These are phyloP conservation scores for Erucastrum elatum DNA, from an alignment of 345 rosid species.

Conservation along the genomic window DNA sequence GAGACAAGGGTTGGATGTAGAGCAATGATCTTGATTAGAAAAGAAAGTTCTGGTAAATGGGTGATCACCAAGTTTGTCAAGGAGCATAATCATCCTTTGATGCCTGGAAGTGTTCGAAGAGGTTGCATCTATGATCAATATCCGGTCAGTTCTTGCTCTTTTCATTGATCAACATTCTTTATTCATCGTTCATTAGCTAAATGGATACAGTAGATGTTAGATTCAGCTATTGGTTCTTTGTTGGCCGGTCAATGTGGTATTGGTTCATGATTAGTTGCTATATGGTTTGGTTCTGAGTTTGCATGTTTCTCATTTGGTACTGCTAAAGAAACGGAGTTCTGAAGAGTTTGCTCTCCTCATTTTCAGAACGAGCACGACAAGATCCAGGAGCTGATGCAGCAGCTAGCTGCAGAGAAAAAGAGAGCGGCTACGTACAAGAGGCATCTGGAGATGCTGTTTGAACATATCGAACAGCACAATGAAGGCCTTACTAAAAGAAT, in stretches of 20 bases:
- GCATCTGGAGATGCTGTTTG: constrained; percentile 85
- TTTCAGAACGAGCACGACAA: constrained; percentile 90
- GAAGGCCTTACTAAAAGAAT: constrained; percentile 81
- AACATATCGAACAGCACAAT: constrained; percentile 89
- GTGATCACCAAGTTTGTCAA: constrained; percentile 83
- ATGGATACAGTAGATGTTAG: neutral
- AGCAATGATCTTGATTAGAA: constrained; percentile 97
- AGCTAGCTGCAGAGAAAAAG: constrained; percentile 87
- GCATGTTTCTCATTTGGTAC: constrained; percentile 6
- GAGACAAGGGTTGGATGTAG: constrained; percentile 99
- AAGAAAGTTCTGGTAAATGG: constrained; percentile 92
- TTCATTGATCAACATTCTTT: neutral
- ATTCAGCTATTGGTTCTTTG: neutral
- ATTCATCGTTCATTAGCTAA: neutral
- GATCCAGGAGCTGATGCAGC: constrained; percentile 89
- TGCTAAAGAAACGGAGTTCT: neutral
- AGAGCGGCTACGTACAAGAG: constrained; percentile 85
- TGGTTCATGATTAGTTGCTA: constrained; percentile 16
- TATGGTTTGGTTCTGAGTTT: constrained; percentile 17
- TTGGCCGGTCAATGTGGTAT: constrained; percentile 3
- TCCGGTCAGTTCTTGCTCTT: constrained; percentile 67
- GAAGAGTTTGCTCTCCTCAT: neutral
- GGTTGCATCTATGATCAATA: constrained; percentile 95
- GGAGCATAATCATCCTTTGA: constrained; percentile 84
- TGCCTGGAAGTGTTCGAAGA: constrained; percentile 86